These are phyloP conservation scores for Aspergillus cejpii DNA, from an alignment of 2,329 filamentous ascomycete species.

Conservation along the genomic window DNA sequence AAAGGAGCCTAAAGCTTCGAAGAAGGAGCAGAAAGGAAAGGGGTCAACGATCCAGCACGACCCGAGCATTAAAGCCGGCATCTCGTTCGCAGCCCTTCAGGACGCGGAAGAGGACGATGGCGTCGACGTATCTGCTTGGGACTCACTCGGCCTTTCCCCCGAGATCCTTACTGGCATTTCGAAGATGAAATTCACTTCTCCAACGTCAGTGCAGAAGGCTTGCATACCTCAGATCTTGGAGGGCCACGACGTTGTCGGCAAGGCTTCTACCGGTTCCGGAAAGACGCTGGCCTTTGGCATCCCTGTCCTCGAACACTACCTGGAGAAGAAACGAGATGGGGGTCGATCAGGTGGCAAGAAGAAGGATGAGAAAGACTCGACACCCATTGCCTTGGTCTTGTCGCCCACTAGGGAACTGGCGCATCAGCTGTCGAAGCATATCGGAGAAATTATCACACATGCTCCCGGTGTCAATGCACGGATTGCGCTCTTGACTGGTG, in stretches of 20 bases:
- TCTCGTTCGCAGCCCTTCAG: constrained; percentile 36
- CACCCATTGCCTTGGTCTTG: constrained; percentile 70
- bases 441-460: constrained; percentile 64
- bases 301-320: constrained; percentile 79
- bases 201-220: constrained; percentile 72
- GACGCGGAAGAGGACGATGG: constrained; percentile 50
- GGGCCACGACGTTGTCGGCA: constrained; percentile 88
- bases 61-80: constrained; percentile 24
- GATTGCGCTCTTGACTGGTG: constrained; percentile 85
- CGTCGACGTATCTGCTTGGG: constrained; percentile 71
- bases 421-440: constrained; percentile 79
- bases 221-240: constrained; percentile 75
- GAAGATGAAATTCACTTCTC: constrained; percentile 69
- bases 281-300: constrained; percentile 95
- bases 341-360: constrained; percentile 26
- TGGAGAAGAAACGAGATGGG: constrained; percentile 45
- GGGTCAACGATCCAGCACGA: constrained; percentile 31
- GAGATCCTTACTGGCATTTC: constrained; percentile 66
- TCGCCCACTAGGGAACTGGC: constrained; percentile 91
- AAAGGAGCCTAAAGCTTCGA: constrained; percentile 23
- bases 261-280: constrained; percentile 91
- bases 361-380: constrained; percentile 35
- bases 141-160: constrained; percentile 63
- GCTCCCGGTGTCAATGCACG: constrained; percentile 54
- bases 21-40: constrained; percentile 26